Evolutionary conservation across 352 stramenopile species (phyloP), one percentile per base, ranked within the genome.

Genomic region (Phytophthora multivora): DNA sequence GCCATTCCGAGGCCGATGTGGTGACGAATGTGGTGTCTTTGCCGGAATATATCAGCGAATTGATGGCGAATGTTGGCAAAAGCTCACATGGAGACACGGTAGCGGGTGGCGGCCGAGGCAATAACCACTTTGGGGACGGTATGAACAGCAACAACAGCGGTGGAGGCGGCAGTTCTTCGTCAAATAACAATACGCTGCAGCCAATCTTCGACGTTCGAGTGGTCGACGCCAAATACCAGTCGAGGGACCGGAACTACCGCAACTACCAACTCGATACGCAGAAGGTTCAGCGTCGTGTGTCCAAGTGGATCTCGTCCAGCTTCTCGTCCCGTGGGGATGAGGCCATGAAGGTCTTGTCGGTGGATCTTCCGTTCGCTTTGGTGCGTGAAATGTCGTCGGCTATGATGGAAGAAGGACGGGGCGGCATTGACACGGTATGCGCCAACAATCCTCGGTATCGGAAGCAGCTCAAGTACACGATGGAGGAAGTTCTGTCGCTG

Each of bases 231-330:
- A 93, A 93, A 51, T 73, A 76, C 30, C 85, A 92, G 53, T 71
- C 71, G 12, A 62, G 63, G 15, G 71, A 77, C 35, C 51, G 33
- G 23, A 82, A 88, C 16, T 69, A 81, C 40, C 82, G 82, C 23
- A 83, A 91, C 63, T 78, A 79, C 30, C 75, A 78, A 42, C 57
- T 80, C 50, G 87, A 95, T 56, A 86, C 59, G n/a, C 78, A 91
- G 33, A 91, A 92, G 59, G 80, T 92, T 41, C 82, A 80, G 33
- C 87, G 87, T 3, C 83, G 85, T n/a, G 87, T 93, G 25, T 91
- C 80, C 28, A 95, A 95, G 55, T 95, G 87, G 87, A 89, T 94
- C 52, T 89, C 74, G 2, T 84, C 85, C 19, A 93, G 83, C 36
- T 93, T 95, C 21, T 83, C 83, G 6, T 86, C 74, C 11, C 72